These are phyloP conservation scores for Yarrowia sp. DNA, from an alignment of 805 yeast genomes.

Conservation along the genomic window DNA sequence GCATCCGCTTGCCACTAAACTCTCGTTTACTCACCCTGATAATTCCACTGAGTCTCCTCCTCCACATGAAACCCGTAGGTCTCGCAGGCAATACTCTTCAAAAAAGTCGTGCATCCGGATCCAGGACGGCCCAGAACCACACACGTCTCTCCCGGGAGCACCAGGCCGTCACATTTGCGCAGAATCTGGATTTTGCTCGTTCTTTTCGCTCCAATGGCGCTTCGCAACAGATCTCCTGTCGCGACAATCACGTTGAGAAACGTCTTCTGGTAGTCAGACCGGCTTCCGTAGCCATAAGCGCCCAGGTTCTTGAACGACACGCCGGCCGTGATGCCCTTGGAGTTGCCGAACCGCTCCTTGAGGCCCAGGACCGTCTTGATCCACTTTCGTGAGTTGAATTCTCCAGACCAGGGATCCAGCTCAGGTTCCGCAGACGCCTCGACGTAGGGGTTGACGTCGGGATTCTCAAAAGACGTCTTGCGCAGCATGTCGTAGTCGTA, in stretches of 20 bases:
- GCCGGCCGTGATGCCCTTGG: constrained; percentile 48
- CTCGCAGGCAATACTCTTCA: constrained; percentile 45
- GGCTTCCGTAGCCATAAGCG: constrained; percentile 60
- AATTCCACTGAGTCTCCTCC: constrained; percentile 49
- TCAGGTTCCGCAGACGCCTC: constrained; percentile 41
- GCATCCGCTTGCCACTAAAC: no score
- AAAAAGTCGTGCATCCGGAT: constrained; percentile 70
- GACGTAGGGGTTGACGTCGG: constrained; percentile 33
- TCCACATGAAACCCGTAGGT: constrained; percentile 59
- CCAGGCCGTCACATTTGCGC: constrained; percentile 56
- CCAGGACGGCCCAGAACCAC: constrained; percentile 76
- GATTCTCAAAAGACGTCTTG: constrained; percentile 8
- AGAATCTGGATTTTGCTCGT: constrained; percentile 38
- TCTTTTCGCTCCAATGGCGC: constrained; percentile 37
- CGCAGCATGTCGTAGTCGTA: constrained; percentile 24
- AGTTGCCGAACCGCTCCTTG: constrained; percentile 37
- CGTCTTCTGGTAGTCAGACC: constrained; percentile 64
- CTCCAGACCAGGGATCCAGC: constrained; percentile 57
- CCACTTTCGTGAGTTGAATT: constrained; percentile 62
- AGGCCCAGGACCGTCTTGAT: constrained; percentile 54
- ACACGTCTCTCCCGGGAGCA: constrained; percentile 62
- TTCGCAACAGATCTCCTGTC: constrained; percentile 40
- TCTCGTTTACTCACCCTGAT: constrained; percentile 41
- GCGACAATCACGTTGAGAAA: constrained; percentile 48
- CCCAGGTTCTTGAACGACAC: constrained; percentile 55